phyloP scores from a whole-genome alignment of 495 filamentous ascomycete genomes.

The Penicillium subrubescens region DNA sequence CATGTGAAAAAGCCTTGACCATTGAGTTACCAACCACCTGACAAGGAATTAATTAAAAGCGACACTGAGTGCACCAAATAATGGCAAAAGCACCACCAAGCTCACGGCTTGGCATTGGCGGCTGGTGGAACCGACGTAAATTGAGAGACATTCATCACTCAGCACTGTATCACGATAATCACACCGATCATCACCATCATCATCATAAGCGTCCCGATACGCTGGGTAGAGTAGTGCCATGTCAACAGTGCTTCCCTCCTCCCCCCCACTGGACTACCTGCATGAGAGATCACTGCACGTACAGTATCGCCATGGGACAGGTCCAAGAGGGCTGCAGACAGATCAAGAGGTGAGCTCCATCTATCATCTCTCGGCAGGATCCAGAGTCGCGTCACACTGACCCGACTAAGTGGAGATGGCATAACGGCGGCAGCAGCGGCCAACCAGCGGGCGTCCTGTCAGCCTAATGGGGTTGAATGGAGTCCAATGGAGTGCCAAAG shows the following conservation, averaged over 20 bases:
- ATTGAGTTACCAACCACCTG: conserved; percentile 6
- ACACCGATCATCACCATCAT: neutral
- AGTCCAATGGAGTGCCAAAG: neutral
- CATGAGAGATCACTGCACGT: conserved; percentile 8
- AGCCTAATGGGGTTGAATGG: conserved; percentile 1
- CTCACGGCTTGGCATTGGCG: conserved; percentile 1
- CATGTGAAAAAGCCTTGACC: conserved; percentile 18
- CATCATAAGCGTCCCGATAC: neutral
- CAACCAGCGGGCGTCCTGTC: conserved; percentile 15
- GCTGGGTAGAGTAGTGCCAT: neutral
- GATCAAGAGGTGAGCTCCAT: conserved; percentile 23
- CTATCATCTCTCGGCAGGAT: conserved; percentile 13
- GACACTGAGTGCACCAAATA: neutral
- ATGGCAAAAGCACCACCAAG: neutral
- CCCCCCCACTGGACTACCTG: neutral
- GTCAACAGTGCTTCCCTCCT: neutral
- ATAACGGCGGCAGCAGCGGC: conserved; percentile 26
- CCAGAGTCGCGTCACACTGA: conserved; percentile 24
- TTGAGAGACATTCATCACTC: conserved; percentile 1
- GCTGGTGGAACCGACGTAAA: conserved; percentile 4
- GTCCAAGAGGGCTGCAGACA: neutral
- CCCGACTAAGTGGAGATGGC: conserved; percentile 21
- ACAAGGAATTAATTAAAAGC: neutral
- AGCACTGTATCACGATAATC: neutral
- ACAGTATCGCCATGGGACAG: neutral